Conservation (phyloP, 495 filamentous ascomycete species). For the Penicillium pancosmium region DNA sequence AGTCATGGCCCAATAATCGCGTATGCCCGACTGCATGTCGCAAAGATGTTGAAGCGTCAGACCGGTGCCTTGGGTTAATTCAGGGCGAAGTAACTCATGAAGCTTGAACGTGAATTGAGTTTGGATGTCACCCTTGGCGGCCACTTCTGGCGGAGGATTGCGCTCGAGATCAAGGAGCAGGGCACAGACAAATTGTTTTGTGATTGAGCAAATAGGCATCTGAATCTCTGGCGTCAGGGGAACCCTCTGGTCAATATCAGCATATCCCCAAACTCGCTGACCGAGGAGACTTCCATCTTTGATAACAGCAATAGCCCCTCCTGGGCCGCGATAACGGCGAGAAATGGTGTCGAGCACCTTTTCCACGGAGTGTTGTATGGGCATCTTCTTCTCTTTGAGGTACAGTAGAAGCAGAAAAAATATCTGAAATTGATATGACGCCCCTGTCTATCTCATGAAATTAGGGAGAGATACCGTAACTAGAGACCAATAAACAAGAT, state of each 20-base stretch:
- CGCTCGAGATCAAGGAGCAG: slow-evolving; percentile 33
- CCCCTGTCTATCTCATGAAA: too few relatives aligned
- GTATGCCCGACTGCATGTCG: slow-evolving; percentile 38
- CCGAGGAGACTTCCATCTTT: slow-evolving; percentile 32
- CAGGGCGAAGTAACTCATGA: slow-evolving; percentile 22
- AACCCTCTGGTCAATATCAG: slow-evolving; percentile 30
- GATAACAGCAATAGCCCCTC: slow-evolving; percentile 33
- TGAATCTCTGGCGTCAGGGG: slow-evolving; percentile 24
- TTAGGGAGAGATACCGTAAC: too few relatives aligned
- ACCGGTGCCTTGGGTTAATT: slow-evolving; percentile 16
- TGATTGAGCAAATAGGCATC: slow-evolving; percentile 42
- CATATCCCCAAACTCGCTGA: slow-evolving; percentile 37
- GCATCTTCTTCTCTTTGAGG: slow-evolving; percentile 14
- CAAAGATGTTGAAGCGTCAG: slow-evolving; percentile 31
- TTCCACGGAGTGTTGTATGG: slow-evolving; percentile 12
- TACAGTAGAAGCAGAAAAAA: neutral
- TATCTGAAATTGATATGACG: too few relatives aligned
- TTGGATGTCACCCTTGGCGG: slow-evolving; percentile 22
- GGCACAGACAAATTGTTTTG: slow-evolving; percentile 38
- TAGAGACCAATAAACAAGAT: too few relatives aligned
- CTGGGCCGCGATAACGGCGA: slow-evolving; percentile 26
- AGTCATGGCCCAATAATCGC: slow-evolving; percentile 43
- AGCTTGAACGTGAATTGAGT: slow-evolving; percentile 25
- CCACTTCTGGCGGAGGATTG: slow-evolving; percentile 23
- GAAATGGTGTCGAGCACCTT: slow-evolving; percentile 17